Base-by-base conservation (phyloP, 1,139 yeast species). In the Geotrichum klebahnii region DNA sequence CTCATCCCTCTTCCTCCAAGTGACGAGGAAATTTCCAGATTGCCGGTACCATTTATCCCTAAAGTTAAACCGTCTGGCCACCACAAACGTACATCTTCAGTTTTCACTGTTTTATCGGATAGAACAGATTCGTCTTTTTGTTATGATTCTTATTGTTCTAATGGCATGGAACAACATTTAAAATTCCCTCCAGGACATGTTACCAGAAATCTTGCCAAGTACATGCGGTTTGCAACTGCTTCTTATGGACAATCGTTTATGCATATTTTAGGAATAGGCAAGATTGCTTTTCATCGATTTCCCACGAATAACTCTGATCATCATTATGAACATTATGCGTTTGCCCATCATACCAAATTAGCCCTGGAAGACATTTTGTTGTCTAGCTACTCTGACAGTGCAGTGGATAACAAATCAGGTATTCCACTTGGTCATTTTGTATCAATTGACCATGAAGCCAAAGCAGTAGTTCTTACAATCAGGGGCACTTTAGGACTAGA, bases 161-260 rank as follows among this genome's bases (percentile, higher is more conserved):
- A 17, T 10, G 43, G 34, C 26, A 37, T 35, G 3, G 44, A 28
- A 3, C 47, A 48, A 28, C 47, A 46, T 10, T 44, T 52, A 32
- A 39, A 38, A 24, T 63, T 61, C 44, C 67, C 66, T n/a, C 55
- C 59, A 1, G 65, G 60, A 8, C 66, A 62, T 35, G 53, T 62
- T 35, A 59, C 65, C 20, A 53, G 55, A 45, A 63, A 61, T 50
- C 57, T 65, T 60, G 66, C 67, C 6, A 61, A 62, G 44, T 66
- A 62, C 48, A 63, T 62, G 57, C 54, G 67, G 19, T 66, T 58
- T 51, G 65, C 69, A 3, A 57, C 68, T 5, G 69, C 70, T 2
- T 63, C 69, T 1, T 67, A 67, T 47, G 71, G 71, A 9, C 65
- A 63, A 44, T 59, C 69, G 4, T 67, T 67, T 45, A 60, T 67